These are phyloP conservation scores for Glomus cerebriforme DNA, from an alignment of 192 early-diverging fungal genomes.

Conservation along the genomic window DNA sequence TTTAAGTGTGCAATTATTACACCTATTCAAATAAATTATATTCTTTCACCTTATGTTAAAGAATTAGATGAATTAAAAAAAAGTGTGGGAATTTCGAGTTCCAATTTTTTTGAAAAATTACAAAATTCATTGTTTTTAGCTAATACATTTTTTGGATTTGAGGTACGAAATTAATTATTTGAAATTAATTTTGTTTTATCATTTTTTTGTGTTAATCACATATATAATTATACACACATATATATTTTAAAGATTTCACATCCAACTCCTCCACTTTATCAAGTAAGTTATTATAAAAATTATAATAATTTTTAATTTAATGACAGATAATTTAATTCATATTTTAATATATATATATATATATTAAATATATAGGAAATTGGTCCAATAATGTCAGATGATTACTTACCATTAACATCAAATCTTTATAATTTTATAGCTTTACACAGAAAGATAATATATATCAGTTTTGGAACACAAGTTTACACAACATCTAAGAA, in stretches of 20 bases:
- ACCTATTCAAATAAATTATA: neutral
- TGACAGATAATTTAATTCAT: neutral
- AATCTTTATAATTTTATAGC: slow-evolving; percentile 16
- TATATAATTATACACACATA: neutral
- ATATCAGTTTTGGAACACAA: slow-evolving; percentile 39
- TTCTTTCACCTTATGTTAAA: neutral
- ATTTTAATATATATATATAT: neutral
- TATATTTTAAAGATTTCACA: neutral
- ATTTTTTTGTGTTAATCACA: neutral
- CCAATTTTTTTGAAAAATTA: neutral
- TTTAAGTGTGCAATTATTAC: slow-evolving; percentile 1
- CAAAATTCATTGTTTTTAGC: slow-evolving; percentile 15
- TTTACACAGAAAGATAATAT: slow-evolving; percentile 25
- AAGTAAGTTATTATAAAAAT: neutral
- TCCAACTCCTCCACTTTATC: neutral
- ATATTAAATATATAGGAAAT: slow-evolving; percentile 25
- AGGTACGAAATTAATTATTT: neutral
- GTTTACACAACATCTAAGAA: slow-evolving; percentile 16
- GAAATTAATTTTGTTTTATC: neutral
- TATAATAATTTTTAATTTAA: too few relatives aligned
- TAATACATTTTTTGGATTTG: slow-evolving; percentile 30
- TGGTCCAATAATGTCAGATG: slow-evolving; percentile 40
- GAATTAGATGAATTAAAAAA: slow-evolving; percentile 13
- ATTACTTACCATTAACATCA: slow-evolving; percentile 9
- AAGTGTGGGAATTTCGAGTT: neutral